Percentiles rank a stretch among this genome's conserved stretches.
phyloP scores from a whole-genome alignment of 768 basidiomycete genomes.

The Mycena galopus region DNA sequence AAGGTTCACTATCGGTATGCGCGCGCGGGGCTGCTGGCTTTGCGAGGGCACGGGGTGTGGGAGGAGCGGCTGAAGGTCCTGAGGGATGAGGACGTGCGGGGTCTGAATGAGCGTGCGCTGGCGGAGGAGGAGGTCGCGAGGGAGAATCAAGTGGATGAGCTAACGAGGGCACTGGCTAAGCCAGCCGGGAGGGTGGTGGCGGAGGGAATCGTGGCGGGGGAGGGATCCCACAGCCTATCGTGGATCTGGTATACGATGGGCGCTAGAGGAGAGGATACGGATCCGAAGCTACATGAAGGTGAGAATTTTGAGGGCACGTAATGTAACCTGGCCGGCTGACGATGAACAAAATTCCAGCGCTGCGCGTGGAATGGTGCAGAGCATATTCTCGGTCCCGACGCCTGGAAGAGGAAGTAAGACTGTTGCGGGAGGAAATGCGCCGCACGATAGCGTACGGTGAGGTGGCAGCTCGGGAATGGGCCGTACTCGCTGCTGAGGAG shows the following conservation, averaged over 20 bases:
- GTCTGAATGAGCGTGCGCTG: too few relatives aligned
- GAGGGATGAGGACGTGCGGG: too few relatives aligned
- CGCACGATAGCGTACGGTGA: background rate
- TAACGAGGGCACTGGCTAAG: too few relatives aligned
- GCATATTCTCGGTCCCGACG: background rate
- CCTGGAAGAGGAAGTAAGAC: background rate
- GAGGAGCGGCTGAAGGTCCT: too few relatives aligned
- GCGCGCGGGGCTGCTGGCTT: background rate
- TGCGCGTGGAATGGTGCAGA: background rate
- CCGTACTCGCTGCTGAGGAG: background rate
- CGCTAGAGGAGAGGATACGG: background rate
- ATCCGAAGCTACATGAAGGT: background rate
- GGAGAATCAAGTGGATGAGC: too few relatives aligned
- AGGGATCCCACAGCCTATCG: too few relatives aligned
- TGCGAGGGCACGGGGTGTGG: background rate
- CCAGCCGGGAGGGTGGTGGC: too few relatives aligned
- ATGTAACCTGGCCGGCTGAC: too few relatives aligned
- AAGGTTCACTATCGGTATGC: background rate
- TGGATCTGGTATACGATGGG: background rate
- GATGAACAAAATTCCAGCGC: background rate
- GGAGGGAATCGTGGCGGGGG: too few relatives aligned
- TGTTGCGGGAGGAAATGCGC: background rate
- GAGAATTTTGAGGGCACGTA: too few relatives aligned
- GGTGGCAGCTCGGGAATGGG: background rate
- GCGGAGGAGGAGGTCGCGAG: too few relatives aligned